Base-by-base conservation (phyloP, 371 early-diverging fungal genomes). In the Apophysomyces trapeziformis region DNA sequence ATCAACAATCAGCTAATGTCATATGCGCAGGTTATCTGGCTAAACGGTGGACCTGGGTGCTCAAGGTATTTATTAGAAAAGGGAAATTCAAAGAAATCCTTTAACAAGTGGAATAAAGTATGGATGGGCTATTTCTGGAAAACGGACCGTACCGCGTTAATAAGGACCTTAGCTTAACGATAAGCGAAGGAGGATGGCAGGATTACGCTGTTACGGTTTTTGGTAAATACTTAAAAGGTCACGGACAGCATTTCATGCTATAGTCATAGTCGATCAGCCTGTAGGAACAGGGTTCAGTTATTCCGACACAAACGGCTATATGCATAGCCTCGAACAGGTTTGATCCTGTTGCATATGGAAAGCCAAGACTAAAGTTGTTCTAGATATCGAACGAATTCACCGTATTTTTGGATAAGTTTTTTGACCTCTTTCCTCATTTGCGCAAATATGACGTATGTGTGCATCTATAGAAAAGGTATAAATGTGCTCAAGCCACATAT, bases 101-200 rank as follows among this genome's bases (percentile, higher is more conserved):
- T 18, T 50, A 11, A 50, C 18, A 21, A 50, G 16, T 7, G 6
- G 9, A 26, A 50, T 45, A 8, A 61, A 93, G 93, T 68, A 89
- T 93, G 85, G 94, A 93, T 75, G 96, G 96, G 36, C 71, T 93
- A 66, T 90, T 95, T 73, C 76, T 96, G 47, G 96, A 95, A 69
- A 88, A 89, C 63, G 96, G 95, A n/a, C 93, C 93, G 11, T 87
- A 86, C 60, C 82, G 86, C 44, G 84, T 89, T 7, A 75, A 76
- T 12, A 57, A 67, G 21, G 73, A 90, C 66, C 66, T 82, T 44
- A 70, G 79, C 2, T 64, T 91, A 7, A 70, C 74, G 8, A 58
- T 82, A 12, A 89, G 83, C 64, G 70, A 73, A 35, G 85, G 87
- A 36, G 87, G 88, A 39, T 94, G 95, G 95, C 79, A 87, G 38